A percentile compares a stretch with the other conserved stretches of the same genome.
Evolutionary conservation across 2,329 filamentous ascomycete species (phyloP).

Genomic region (Aureobasidium vineae): DNA sequence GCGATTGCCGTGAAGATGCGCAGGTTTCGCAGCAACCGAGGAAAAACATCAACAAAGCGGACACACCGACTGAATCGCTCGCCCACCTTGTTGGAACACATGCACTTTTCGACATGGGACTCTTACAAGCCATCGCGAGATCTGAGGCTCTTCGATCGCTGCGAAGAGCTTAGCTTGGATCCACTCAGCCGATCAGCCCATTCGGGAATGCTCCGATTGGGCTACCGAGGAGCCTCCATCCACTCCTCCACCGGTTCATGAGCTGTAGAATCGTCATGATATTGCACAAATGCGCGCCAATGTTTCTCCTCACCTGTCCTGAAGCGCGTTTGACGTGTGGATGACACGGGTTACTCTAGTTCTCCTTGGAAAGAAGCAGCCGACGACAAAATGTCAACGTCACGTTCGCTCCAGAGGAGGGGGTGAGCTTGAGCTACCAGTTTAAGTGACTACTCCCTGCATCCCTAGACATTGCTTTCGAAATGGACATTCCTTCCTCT

Average conservation of each 20-base stretch:
- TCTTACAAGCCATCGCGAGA: neutral
- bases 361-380: neutral
- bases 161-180: neutral
- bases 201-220: constrained; percentile 17
- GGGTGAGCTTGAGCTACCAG: neutral
- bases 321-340: constrained; percentile 1
- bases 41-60: neutral
- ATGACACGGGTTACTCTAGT: constrained; percentile 5
- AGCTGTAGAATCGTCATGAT: constrained; percentile 19
- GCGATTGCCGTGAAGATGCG: neutral
- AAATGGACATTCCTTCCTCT: constrained; percentile 27
- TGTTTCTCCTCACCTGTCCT: neutral
- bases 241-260: constrained; percentile 13
- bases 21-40: neutral
- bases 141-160: constrained; percentile 13
- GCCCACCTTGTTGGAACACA: neutral
- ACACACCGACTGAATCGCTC: neutral
- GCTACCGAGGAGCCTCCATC: neutral
- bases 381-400: constrained; percentile 19
- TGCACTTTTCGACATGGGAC: neutral
- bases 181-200: neutral
- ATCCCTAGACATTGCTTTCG: constrained; percentile 13
- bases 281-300: constrained; percentile 4
- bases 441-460: constrained; percentile 1
- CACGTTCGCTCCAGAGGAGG: neutral